A percentile compares a stretch with the other conserved stretches of the same genome.
Evolutionary conservation across 495 filamentous ascomycete species (phyloP).

Genomic region (Massariosphaeria phaeospora): DNA sequence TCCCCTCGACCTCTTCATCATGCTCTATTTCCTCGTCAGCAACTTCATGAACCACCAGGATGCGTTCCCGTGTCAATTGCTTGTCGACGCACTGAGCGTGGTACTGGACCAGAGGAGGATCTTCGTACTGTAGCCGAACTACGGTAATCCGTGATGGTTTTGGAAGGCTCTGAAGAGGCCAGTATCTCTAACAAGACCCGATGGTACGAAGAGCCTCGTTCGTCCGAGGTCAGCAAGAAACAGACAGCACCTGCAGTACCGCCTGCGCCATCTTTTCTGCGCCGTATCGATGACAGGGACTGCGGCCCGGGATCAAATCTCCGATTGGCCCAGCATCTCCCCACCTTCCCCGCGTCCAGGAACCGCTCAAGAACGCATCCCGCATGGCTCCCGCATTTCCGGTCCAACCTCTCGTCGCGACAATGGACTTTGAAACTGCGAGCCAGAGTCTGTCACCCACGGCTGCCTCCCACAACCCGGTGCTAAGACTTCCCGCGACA

Average conservation of each 20-base stretch:
- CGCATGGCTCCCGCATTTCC: no score
- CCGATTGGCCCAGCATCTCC: constrained; percentile 13
- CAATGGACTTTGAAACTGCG: constrained; percentile 29
- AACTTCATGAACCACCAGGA: constrained; percentile 6
- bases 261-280: background rate
- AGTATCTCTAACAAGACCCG: no score
- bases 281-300: background rate
- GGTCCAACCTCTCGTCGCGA: background rate
- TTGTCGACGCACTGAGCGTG: background rate
- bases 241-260: no score
- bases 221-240: no score
- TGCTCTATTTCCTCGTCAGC: constrained; percentile 3
- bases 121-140: background rate
- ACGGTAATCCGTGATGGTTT: no score
- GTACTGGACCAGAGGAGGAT: background rate
- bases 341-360: constrained; percentile 7
- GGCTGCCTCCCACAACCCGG: constrained; percentile 27
- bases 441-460: constrained; percentile 30
- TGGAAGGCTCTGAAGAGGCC: no score
- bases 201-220: no score
- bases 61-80: background rate
- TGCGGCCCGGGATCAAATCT: background rate
- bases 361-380: no score
- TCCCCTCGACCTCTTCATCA: constrained; percentile 6
- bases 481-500: constrained; percentile 35